Percentiles rank a stretch among this genome's conserved stretches.
Conservation (phyloP, 148 eudicot species). For the Rhododendron henanense region DNA sequence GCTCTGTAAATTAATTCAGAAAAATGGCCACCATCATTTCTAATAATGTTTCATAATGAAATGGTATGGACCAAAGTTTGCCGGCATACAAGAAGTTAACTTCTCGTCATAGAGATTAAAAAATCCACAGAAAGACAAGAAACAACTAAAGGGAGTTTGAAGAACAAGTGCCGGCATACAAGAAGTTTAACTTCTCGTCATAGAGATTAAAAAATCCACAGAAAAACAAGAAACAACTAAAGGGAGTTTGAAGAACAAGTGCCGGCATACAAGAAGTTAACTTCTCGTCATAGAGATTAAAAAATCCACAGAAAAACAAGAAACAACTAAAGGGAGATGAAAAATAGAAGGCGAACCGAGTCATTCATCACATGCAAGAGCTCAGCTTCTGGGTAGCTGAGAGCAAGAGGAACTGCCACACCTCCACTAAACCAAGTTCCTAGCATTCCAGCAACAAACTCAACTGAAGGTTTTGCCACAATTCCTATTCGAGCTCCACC, state of each 20-base stretch:
- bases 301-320: slow-evolving; percentile 1
- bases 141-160: neutral
- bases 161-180: neutral
- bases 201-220: neutral
- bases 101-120: neutral
- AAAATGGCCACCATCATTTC: neutral
- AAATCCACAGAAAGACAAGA: slow-evolving; percentile 1
- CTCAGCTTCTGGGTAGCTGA: slow-evolving; percentile 98
- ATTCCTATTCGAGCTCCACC: slow-evolving; percentile 89
- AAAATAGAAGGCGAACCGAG: slow-evolving; percentile 47
- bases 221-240: neutral
- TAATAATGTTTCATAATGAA: neutral
- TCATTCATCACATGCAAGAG: slow-evolving; percentile 96
- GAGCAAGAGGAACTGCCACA: slow-evolving; percentile 97
- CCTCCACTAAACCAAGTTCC: slow-evolving; percentile 96
- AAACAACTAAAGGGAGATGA: neutral
- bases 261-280: neutral
- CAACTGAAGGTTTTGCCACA: slow-evolving; percentile 94
- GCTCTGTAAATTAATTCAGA: neutral
- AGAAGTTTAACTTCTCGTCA: neutral
- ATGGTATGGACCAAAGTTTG: neutral
- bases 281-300: neutral
- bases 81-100: neutral
- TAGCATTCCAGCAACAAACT: slow-evolving; percentile 90
- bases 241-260: neutral